These are phyloP conservation scores for Podospora pseudoanserina DNA, from an alignment of 495 filamentous ascomycete genomes.

Conservation along the genomic window DNA sequence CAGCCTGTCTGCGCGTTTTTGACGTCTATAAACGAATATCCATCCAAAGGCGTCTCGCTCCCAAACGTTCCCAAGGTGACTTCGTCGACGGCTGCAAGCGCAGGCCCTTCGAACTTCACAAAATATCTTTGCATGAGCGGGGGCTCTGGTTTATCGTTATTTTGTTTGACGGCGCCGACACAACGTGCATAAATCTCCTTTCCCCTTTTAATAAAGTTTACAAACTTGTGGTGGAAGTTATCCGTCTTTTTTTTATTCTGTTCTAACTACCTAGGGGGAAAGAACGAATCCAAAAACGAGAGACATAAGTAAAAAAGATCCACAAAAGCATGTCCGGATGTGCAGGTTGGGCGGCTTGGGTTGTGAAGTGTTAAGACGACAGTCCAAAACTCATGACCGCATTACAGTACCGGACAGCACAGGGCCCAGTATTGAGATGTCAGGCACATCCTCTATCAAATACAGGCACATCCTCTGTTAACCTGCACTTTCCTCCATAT, in stretches of 20 bases:
- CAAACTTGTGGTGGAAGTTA: too few relatives aligned
- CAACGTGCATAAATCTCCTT: too few relatives aligned
- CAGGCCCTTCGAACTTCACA: too few relatives aligned
- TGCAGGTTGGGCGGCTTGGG: background rate
- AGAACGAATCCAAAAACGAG: background rate
- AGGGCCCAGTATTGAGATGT: background rate
- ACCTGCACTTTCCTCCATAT: too few relatives aligned
- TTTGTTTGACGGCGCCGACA: too few relatives aligned
- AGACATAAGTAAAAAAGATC: background rate
- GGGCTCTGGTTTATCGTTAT: too few relatives aligned
- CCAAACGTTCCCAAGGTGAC: background rate
- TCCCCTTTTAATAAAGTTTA: too few relatives aligned
- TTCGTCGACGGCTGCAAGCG: background rate
- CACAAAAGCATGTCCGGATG: background rate
- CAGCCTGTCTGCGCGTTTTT: background rate
- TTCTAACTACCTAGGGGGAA: too few relatives aligned
- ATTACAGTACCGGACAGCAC: background rate
- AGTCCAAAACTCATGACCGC: background rate
- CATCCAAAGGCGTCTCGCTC: background rate
- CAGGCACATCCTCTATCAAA: background rate
- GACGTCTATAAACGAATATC: background rate
- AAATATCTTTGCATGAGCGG: too few relatives aligned
- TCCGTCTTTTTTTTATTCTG: too few relatives aligned
- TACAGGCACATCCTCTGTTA: too few relatives aligned
- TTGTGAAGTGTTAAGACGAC: background rate